Evolutionary conservation across 257 asterid species (phyloP).

Genomic region (Capsicum rhomboideum): DNA sequence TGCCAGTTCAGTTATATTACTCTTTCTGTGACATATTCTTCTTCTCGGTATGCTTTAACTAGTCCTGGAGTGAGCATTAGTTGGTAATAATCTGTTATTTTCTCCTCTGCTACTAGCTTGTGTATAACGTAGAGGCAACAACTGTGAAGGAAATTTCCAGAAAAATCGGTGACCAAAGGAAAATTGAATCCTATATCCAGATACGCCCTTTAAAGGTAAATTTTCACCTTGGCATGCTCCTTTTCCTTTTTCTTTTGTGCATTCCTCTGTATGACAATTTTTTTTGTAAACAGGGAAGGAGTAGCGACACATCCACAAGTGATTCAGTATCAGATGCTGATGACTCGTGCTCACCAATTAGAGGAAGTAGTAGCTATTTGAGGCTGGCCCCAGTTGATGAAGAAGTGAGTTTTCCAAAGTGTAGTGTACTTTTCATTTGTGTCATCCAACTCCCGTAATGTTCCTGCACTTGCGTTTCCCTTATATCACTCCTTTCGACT

Average conservation of each 20-base stretch:
- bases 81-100: background rate
- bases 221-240: background rate
- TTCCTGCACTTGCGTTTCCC: background rate
- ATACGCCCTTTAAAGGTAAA: constrained; percentile 43
- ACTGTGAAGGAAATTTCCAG: constrained; percentile 35
- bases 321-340: constrained; percentile 59
- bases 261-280: background rate
- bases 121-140: constrained; percentile 41
- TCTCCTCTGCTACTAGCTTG: constrained; percentile 35
- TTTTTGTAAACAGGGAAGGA: constrained; percentile 42
- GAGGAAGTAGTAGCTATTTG: constrained; percentile 29
- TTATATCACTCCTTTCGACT: background rate
- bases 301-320: constrained; percentile 34
- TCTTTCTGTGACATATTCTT: background rate
- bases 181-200: constrained; percentile 28
- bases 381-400: constrained; percentile 48
- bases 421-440: background rate
- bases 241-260: background rate
- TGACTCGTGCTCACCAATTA: constrained; percentile 42
- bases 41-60: background rate
- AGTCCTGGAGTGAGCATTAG: background rate
- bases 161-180: constrained; percentile 38
- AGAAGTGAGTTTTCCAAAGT: constrained; percentile 44
- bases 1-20: background rate
- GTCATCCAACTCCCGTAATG: background rate